phyloP scores from a whole-genome alignment of 331 rosid species.

The Cydonia oblonga region DNA sequence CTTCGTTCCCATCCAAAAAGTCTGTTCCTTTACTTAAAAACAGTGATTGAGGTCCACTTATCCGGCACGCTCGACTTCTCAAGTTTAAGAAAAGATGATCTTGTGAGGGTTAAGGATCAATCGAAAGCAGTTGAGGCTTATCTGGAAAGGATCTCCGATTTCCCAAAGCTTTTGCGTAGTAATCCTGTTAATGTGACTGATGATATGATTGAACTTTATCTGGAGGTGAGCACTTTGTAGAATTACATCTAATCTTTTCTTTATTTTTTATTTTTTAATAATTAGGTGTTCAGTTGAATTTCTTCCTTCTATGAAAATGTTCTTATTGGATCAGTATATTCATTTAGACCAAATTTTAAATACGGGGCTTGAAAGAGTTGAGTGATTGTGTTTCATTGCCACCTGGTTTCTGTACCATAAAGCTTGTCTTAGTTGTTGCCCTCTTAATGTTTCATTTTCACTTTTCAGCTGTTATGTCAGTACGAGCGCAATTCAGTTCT shows the following conservation, averaged over 20 bases:
- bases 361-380: neutral
- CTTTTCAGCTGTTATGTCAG: constrained; percentile 67
- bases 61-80: constrained; percentile 69
- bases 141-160: constrained; percentile 61
- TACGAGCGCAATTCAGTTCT: constrained; percentile 81
- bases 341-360: neutral
- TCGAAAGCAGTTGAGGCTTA: constrained; percentile 49
- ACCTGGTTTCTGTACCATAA: neutral
- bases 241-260: neutral
- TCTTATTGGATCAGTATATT: neutral
- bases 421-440: neutral
- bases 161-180: constrained; percentile 66
- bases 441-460: neutral
- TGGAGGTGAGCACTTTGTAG: constrained; percentile 54
- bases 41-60: constrained; percentile 76
- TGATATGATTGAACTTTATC: constrained; percentile 85
- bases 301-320: neutral
- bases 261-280: neutral
- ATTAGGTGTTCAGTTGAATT: neutral
- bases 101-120: constrained; percentile 33
- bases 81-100: constrained; percentile 38
- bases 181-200: constrained; percentile 71
- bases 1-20: constrained; percentile 70
- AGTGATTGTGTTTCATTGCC: neutral
- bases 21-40: constrained; percentile 81